phyloP scores from a whole-genome alignment of 2,329 filamentous ascomycete species.

The Aspergillus tamarii region DNA sequence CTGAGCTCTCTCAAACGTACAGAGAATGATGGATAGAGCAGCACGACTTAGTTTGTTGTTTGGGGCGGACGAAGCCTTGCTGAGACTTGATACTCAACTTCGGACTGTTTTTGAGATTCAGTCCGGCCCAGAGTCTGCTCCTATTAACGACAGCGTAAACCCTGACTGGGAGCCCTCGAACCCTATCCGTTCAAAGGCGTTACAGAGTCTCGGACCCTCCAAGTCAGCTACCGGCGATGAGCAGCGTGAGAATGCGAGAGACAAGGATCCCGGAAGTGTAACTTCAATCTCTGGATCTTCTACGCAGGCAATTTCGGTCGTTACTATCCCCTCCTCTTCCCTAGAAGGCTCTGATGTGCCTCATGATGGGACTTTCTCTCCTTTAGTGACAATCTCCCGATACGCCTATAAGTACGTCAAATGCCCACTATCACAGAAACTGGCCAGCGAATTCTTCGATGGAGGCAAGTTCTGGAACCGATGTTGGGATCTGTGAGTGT shows the following conservation, averaged over 20 bases:
- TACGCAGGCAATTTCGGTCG: not conserved
- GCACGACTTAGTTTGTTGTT: constrained; percentile 37
- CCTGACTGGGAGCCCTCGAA: not conserved
- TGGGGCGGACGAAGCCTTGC: constrained; percentile 26
- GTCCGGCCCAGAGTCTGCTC: not conserved
- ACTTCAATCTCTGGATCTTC: not conserved
- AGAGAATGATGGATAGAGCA: constrained; percentile 26
- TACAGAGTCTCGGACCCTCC: not conserved
- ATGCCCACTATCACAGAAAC: constrained; percentile 33
- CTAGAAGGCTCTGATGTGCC: not conserved
- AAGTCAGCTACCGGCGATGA: not conserved
- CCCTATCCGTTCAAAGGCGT: not conserved
- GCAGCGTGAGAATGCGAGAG: not conserved
- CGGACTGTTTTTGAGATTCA: constrained; percentile 6
- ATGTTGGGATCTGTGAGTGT: constrained; percentile 75
- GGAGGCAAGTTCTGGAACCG: constrained; percentile 54
- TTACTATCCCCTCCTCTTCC: not conserved
- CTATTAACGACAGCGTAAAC: not conserved
- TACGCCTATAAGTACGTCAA: constrained; percentile 49
- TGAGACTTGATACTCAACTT: constrained; percentile 26
- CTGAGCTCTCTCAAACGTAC: not conserved
- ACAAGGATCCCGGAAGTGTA: too few relatives aligned
- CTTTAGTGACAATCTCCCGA: constrained; percentile 41
- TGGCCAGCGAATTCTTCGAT: constrained; percentile 46
- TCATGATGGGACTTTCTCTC: constrained; percentile 40